phyloP scores from a whole-genome alignment of 495 filamentous ascomycete genomes.

The Massariosphaeria phaeospora region DNA sequence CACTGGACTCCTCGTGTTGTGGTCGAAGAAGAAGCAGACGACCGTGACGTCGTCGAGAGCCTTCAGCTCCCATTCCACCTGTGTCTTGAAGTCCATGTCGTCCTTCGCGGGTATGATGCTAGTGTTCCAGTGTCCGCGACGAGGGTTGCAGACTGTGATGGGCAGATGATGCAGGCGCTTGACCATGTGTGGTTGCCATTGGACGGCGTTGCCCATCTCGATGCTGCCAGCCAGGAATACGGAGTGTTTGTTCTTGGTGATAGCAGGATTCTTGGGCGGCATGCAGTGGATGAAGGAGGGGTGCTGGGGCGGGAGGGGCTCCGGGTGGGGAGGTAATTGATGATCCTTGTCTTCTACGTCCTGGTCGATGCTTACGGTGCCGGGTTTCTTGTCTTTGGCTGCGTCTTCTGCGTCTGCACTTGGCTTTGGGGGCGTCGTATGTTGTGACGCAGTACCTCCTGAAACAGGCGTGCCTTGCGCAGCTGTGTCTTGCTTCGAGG shows the following conservation, averaged over 20 bases:
- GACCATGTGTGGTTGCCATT: constrained; percentile 22
- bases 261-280: constrained; percentile 7
- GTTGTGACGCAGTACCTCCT: no score
- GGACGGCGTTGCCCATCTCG: constrained; percentile 31
- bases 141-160: constrained; percentile 57
- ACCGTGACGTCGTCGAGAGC: constrained; percentile 50
- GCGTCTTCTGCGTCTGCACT: no score
- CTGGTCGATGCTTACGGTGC: constrained; percentile 2
- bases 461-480: background rate
- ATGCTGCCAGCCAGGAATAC: constrained; percentile 35
- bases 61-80: constrained; percentile 58
- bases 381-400: no score
- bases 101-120: constrained; percentile 47
- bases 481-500: background rate
- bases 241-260: constrained; percentile 1
- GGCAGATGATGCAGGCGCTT: constrained; percentile 32
- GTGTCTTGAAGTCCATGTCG: constrained; percentile 46
- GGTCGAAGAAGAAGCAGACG: constrained; percentile 53
- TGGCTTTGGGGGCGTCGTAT: no score
- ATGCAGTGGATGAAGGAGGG: constrained; percentile 2
- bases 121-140: constrained; percentile 51
- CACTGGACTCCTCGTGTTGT: constrained; percentile 45
- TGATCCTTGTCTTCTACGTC: constrained; percentile 5
- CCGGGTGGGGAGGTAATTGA: constrained; percentile 14
- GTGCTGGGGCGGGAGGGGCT: background rate